Percentiles rank a stretch among this genome's conserved stretches.
phyloP scores from a whole-genome alignment of 2,329 filamentous ascomycete genomes.

The Thelonectria discophora region DNA sequence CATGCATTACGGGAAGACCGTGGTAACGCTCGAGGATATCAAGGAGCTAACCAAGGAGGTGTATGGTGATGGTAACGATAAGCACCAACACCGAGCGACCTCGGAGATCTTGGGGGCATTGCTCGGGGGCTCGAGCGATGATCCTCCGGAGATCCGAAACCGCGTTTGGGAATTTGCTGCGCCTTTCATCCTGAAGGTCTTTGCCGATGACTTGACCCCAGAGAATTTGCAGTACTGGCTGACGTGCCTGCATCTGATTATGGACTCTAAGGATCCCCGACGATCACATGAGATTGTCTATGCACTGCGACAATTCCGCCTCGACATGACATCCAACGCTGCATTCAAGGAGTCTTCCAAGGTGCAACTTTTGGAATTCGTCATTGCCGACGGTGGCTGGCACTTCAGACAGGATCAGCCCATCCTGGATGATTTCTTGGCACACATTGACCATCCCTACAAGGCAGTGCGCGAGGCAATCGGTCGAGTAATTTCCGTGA shows the following conservation, averaged over 20 bases:
- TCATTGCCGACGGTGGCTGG: constrained; percentile 90
- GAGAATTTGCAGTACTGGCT: constrained; percentile 97
- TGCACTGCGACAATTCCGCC: constrained; percentile 81
- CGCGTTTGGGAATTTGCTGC: constrained; percentile 90
- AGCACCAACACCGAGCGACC: constrained; percentile 96
- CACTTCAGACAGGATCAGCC: constrained; percentile 92
- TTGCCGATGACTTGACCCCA: constrained; percentile 90
- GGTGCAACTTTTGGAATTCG: constrained; percentile 87
- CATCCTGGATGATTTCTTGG: constrained; percentile 87
- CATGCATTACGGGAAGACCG: constrained; percentile 80
- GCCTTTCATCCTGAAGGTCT: constrained; percentile 84
- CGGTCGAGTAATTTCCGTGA: constrained; percentile 85
- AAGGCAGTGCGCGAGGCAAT: constrained; percentile 97
- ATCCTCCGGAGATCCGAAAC: constrained; percentile 76
- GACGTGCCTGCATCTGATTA: constrained; percentile 87
- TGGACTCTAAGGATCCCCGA: constrained; percentile 90
- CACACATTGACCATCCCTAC: constrained; percentile 95
- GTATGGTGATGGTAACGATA: constrained; percentile 93
- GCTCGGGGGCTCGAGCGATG: constrained; percentile 81
- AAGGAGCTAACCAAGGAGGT: constrained; percentile 79
- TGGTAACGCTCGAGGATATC: constrained; percentile 85
- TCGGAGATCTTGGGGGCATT: constrained; percentile 91
- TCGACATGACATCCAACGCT: constrained; percentile 95
- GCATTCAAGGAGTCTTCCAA: constrained; percentile 99
- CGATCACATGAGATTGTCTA: constrained; percentile 87